These are phyloP conservation scores for Elsinoe perseae DNA, from an alignment of 2,329 filamentous ascomycete species.

Conservation along the genomic window DNA sequence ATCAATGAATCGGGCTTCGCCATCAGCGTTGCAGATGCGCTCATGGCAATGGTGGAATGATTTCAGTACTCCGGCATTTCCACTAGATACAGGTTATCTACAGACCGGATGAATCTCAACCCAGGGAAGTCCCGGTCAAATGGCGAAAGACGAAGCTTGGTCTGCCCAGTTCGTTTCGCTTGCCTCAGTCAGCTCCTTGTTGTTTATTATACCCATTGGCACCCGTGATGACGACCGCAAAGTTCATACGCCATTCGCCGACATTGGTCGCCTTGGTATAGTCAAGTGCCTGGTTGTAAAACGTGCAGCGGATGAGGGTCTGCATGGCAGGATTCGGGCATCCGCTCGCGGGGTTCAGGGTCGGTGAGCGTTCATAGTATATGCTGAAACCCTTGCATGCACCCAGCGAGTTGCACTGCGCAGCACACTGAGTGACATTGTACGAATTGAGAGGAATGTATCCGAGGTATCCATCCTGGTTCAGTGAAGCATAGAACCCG, in stretches of 20 bases:
- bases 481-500: slow-evolving; percentile 7
- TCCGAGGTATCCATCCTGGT: neutral
- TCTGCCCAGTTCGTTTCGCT: no score
- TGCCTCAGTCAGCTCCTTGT: no score
- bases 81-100: neutral
- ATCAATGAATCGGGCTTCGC: slow-evolving; percentile 52
- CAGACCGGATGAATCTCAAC: neutral
- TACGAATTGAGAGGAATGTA: slow-evolving; percentile 18
- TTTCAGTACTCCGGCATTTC: neutral
- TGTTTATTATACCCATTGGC: slow-evolving; percentile 33
- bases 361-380: slow-evolving; percentile 30
- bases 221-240: slow-evolving; percentile 37
- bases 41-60: slow-evolving; percentile 19
- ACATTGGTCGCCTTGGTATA: slow-evolving; percentile 27
- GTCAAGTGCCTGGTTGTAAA: slow-evolving; percentile 18
- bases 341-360: slow-evolving; percentile 24
- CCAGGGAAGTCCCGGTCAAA: neutral
- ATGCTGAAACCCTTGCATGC: slow-evolving; percentile 24
- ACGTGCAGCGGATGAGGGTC: slow-evolving; percentile 5
- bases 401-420: slow-evolving; percentile 19
- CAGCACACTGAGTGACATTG: slow-evolving; percentile 20
- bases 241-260: slow-evolving; percentile 28
- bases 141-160: neutral
- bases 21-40: slow-evolving; percentile 36
- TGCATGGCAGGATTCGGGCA: slow-evolving; percentile 29